Evolutionary conservation across 2,329 filamentous ascomycete species (phyloP), one percentile per base, ranked within the genome.

Genomic region (Graphilbum sp.): DNA sequence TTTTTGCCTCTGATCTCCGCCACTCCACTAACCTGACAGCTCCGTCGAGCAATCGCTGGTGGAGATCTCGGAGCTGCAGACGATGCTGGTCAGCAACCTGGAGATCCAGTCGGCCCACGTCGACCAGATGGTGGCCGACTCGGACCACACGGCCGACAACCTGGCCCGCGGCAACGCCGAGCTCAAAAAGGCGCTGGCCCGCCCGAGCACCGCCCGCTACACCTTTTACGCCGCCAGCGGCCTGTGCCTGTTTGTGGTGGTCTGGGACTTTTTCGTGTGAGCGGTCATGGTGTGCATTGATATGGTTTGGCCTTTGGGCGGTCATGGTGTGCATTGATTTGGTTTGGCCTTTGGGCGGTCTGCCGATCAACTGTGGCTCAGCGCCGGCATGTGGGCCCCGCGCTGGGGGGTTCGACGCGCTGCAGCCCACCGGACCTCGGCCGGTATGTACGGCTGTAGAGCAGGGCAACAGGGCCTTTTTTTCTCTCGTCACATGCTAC

Each of bases 61-160:
- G 4, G 90, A 98, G 55, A 95, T 98, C 45, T 81, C 85, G 8
- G 86, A 93, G 53, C 65, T 98, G 37, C 90, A 98, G 55, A 84
- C 82, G 39, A 77, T 88, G 38, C 76, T 98, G 12, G 84, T 90
- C 31, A 75, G 74, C 49, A 93, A 95, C 52, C 69, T 98, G 18
- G 72, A 78, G 30, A 78, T 79, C 13, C 90, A 98, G 53, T 80
- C 83, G 39, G 85, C 84, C 40, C 79, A 90, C 49, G 93, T 98
- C 45, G 81, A 86, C 43, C 82, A 90, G 54, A 67, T 98, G 17
- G 84, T 94, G 24, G 67, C 77, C 32, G 88, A 98, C 55, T 86
- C 85, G 2, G 70, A 77, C 43, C 69, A 73, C 24, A 95, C 87
- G 10, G 74, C 78, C 20, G 81, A 88, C 53, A 95, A 96, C 52